Conservation (phyloP, 495 filamentous ascomycete genomes). For the Aspergillus affinis region DNA sequence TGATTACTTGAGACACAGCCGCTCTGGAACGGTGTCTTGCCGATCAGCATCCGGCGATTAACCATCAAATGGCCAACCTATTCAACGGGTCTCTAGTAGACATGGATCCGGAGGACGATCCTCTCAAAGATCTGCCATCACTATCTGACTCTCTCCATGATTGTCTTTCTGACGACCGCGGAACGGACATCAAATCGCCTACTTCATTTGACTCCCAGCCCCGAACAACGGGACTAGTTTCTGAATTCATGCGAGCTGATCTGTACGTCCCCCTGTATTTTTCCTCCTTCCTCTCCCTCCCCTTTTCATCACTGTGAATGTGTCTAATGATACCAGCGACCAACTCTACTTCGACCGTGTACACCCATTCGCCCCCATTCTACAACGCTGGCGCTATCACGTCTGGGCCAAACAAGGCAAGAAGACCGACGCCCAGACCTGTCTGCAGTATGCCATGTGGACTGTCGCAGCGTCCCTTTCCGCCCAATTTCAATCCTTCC, state of each 20-base stretch:
- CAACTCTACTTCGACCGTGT: conserved; percentile 61
- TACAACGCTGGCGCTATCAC: conserved; percentile 49
- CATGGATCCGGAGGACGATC: conserved; percentile 22
- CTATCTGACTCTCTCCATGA: conserved; percentile 3
- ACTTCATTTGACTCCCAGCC: conserved; percentile 8
- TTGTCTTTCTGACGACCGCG: conserved; percentile 7
- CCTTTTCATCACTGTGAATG: not conserved
- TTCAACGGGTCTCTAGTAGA: conserved; percentile 17
- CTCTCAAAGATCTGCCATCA: conserved; percentile 5
- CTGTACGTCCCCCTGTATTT: conserved; percentile 33
- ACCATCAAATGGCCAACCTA: conserved; percentile 16
- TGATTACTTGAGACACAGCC: conserved; percentile 8
- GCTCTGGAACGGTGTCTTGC: conserved; percentile 27
- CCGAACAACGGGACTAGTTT: conserved; percentile 17
- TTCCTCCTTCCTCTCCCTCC: not conserved
- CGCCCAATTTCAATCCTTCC: conserved; percentile 48
- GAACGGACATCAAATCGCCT: conserved; percentile 12
- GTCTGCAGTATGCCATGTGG: conserved; percentile 58
- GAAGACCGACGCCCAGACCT: conserved; percentile 34
- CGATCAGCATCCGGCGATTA: conserved; percentile 22
- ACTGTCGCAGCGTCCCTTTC: conserved; percentile 52
- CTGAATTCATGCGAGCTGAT: conserved; percentile 40
- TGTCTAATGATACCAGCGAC: conserved; percentile 31
- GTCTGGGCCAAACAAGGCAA: conserved; percentile 30
- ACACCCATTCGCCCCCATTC: conserved; percentile 52